A percentile compares a stretch with the other conserved stretches of the same genome.
phyloP scores from a whole-genome alignment of 371 early-diverging fungal genomes.

The Rhizopus arrhizus region DNA sequence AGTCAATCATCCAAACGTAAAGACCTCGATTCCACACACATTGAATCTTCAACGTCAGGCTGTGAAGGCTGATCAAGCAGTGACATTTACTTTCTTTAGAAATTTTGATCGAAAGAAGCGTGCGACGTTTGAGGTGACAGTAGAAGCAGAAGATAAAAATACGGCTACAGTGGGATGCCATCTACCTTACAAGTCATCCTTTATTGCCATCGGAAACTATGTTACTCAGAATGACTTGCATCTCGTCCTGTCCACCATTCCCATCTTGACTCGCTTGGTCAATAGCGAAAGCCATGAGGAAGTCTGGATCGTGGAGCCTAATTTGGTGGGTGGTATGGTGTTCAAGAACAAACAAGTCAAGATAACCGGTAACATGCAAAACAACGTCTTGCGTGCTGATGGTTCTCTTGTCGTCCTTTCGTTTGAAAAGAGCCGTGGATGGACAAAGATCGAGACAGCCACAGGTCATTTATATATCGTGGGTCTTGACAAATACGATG shows the following conservation, averaged over 20 bases:
- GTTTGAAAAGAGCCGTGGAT: conserved; percentile 54
- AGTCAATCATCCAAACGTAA: conserved; percentile 34
- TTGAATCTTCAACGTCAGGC: conserved; percentile 57
- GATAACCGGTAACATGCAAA: conserved; percentile 46
- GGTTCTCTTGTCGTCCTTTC: conserved; percentile 47
- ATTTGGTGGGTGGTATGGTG: conserved; percentile 59
- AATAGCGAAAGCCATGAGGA: conserved; percentile 43
- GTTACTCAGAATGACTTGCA: conserved; percentile 54
- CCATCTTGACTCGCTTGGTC: conserved; percentile 61
- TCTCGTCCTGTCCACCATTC: conserved; percentile 63
- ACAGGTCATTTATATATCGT: conserved; percentile 48
- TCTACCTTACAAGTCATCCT: conserved; percentile 67
- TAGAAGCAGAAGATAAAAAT: conserved; percentile 27
- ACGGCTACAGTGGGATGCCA: conserved; percentile 46
- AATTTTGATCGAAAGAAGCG: conserved; percentile 63
- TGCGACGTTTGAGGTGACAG: conserved; percentile 51
- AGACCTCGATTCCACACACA: conserved; percentile 47
- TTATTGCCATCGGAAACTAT: conserved; percentile 72
- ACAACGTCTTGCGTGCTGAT: conserved; percentile 34
- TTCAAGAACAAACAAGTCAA: conserved; percentile 57
- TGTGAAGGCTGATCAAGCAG: conserved; percentile 36
- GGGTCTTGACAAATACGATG: conserved; percentile 44
- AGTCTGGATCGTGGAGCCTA: conserved; percentile 71
- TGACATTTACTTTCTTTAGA: conserved; percentile 67
- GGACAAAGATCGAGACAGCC: conserved; percentile 45